Percentiles rank a stretch among this genome's conserved stretches.
Conservation (phyloP, 169 alveolate genomes). For the Eimeria nieschulzi region DNA sequence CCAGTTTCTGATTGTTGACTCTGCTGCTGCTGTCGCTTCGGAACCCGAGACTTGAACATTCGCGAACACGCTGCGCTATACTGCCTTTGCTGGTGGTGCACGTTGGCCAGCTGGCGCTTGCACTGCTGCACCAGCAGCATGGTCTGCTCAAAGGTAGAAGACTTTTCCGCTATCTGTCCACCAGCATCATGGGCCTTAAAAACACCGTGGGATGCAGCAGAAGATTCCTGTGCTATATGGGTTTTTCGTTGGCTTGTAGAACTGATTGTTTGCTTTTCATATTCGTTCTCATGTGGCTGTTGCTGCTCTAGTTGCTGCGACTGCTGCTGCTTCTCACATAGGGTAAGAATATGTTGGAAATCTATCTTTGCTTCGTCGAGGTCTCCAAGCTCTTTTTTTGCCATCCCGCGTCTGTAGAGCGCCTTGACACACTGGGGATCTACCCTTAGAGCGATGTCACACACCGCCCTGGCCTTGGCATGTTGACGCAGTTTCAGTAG, state of each 20-base stretch:
- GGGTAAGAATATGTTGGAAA: background rate
- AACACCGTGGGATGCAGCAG: too few species aligned
- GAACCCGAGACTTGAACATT: background rate
- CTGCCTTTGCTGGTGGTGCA: background rate
- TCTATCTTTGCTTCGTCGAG: background rate
- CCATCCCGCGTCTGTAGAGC: background rate
- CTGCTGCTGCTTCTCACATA: background rate
- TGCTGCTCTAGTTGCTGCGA: background rate
- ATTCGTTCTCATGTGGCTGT: too few species aligned
- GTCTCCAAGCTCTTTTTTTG: background rate
- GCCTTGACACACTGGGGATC: background rate
- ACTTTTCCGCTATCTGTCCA: background rate
- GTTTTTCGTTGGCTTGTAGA: too few species aligned
- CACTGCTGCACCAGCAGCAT: background rate
- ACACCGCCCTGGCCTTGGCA: constrained; percentile 2
- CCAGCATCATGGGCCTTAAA: background rate
- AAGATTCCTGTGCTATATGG: too few species aligned
- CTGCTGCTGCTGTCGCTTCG: background rate
- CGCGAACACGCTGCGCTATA: constrained; percentile 3
- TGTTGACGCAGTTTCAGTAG: background rate
- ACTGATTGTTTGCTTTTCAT: too few species aligned
- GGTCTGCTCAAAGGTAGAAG: background rate
- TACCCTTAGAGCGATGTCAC: background rate
- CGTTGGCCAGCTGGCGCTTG: background rate
- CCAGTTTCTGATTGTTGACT: background rate